Evolutionary conservation across 2,329 filamentous ascomycete species (phyloP), one percentile per base, ranked within the genome.

Genomic region (Penicillium vulpinum): DNA sequence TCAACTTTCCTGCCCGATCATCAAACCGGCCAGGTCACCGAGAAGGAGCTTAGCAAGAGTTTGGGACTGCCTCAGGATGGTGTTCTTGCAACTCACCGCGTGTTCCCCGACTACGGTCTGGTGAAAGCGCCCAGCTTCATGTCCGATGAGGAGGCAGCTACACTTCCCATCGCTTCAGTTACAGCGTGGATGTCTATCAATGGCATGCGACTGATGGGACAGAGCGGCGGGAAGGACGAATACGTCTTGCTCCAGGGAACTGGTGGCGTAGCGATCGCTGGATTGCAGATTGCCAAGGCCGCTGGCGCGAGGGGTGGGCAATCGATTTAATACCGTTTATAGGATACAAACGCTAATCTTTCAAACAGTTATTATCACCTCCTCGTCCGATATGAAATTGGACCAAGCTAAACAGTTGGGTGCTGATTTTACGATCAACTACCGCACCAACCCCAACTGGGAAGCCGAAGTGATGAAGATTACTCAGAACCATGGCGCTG

Each of bases 11-110:
- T 67, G 29, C 77, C 78, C 28, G 77, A 75, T n/a, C 78, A 81
- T 65, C 73, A 85, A 51, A 80, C 78, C 4, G 86, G 86, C n/a
- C 83, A 86, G 67, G 76, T 88, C 57, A 77, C 78, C 24, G 81
- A 80, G 50, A 75, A 77, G 18, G 78, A 87, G 62, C 77, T 89
- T 70, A 74, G 73, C 0, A 79, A 77, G 4, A 85, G 86, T 0
- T 74, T 89, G 13, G 88, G 88, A 4, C 75, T 85, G 3, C 87
- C 86, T 0, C 75, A 84, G 0, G 76, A 77, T 0, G 80, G 80
- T 1, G 71, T 77, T 0, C 62, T 82, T 15, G 62, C 73, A 13
- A 72, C 77, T 28, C 80, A 79, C 56, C 68, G 77, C 13, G 72
- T 76, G 2, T 71, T 82, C 28, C 74, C 77, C 0, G 75, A 71